phyloP scores from a whole-genome alignment of 1,139 yeast genomes.

The Zygosaccharomyces sapae region DNA sequence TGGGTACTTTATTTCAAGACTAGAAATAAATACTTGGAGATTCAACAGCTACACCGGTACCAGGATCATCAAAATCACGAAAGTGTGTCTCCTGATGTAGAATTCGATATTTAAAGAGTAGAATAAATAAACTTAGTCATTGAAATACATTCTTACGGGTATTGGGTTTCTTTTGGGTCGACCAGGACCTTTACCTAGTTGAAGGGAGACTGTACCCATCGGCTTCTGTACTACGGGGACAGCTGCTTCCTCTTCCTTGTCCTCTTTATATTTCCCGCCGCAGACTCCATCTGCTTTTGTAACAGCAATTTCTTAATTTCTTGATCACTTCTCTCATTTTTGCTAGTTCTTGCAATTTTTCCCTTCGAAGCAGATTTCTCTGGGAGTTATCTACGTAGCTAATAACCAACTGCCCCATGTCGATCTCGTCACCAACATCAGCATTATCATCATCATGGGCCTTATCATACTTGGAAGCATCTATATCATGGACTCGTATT shows the following conservation, averaged over 20 bases:
- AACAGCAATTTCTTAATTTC: conserved; percentile 43
- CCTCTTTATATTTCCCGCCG: neutral
- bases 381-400: conserved; percentile 53
- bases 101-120: conserved; percentile 3
- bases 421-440: conserved; percentile 18
- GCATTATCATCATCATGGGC: conserved; percentile 26
- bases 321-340: conserved; percentile 44
- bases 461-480: conserved; percentile 10
- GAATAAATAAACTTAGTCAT: neutral
- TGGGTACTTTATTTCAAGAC: conserved; percentile 65
- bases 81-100: neutral
- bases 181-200: neutral
- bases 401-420: conserved; percentile 34
- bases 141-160: conserved; percentile 16
- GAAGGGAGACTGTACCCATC: neutral
- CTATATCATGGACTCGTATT: conserved; percentile 48
- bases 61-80: neutral
- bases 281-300: conserved; percentile 47
- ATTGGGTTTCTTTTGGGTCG: conserved; percentile 11
- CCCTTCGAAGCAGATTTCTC: conserved; percentile 41
- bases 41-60: conserved; percentile 22
- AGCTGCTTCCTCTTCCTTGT: neutral
- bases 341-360: conserved; percentile 39
- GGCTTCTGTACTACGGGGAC: neutral
- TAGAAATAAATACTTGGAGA: conserved; percentile 33